Conservation (phyloP, 2,329 filamentous ascomycete genomes). For the Claviceps fusiformis region DNA sequence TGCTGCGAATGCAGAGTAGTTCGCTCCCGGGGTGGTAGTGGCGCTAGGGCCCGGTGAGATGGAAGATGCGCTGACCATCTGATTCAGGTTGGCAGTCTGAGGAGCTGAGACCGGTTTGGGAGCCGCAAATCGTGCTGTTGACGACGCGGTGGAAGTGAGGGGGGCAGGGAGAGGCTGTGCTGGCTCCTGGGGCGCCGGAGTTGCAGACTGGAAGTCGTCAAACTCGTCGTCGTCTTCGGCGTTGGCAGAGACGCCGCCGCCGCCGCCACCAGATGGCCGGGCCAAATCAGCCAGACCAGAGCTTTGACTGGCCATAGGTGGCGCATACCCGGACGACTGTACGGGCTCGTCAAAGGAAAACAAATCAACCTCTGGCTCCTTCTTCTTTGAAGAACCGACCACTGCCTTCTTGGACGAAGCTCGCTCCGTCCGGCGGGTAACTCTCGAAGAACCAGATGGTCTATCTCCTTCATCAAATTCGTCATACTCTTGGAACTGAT, state of each 20-base stretch:
- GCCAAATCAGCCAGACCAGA: conserved; percentile 33
- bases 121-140: conserved; percentile 56
- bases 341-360: conserved; percentile 80
- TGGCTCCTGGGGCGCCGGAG: conserved; percentile 39
- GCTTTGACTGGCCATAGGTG: conserved; percentile 31
- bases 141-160: conserved; percentile 37
- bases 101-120: conserved; percentile 77
- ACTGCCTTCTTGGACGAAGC: conserved; percentile 25
- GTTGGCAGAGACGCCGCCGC: conserved; percentile 20
- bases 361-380: conserved; percentile 80
- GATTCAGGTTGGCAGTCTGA: conserved; percentile 66
- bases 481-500: conserved; percentile 92
- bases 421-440: conserved; percentile 19
- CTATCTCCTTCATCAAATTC: conserved; percentile 71
- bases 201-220: conserved; percentile 90
- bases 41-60: conserved; percentile 58
- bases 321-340: conserved; percentile 31
- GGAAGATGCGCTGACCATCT: conserved; percentile 67
- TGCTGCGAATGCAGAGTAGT: conserved; percentile 48
- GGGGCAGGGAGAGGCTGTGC: conserved; percentile 34
- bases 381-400: conserved; percentile 60
- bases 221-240: conserved; percentile 69
- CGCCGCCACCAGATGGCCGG: conserved; percentile 10
- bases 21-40: conserved; percentile 40
- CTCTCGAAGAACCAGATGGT: conserved; percentile 32